Conservation (phyloP, 2,329 filamentous ascomycete species). For the Xylaria hypoxylon region DNA sequence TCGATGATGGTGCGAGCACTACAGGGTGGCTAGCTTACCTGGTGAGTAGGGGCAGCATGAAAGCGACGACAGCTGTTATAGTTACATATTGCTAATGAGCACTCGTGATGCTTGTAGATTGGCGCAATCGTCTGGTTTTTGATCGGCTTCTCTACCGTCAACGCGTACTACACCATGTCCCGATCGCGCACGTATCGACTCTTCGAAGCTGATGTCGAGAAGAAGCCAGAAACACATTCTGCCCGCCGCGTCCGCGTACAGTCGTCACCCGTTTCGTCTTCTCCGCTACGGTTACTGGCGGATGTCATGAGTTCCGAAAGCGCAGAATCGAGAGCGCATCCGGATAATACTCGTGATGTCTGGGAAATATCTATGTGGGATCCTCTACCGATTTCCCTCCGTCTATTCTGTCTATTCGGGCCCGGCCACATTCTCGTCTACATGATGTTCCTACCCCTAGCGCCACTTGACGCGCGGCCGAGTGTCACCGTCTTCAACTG, state of each 20-base stretch:
- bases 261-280: conserved; percentile 80
- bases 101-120: conserved; percentile 60
- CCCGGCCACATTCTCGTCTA: conserved; percentile 94
- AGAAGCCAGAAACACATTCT: conserved; percentile 80
- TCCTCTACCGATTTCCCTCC: conserved; percentile 83
- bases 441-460: conserved; percentile 85
- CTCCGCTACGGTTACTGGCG: conserved; percentile 80
- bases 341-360: conserved; percentile 84
- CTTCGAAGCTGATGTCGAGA: conserved; percentile 87
- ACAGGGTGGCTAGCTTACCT: conserved; percentile 72
- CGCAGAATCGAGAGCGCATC: conserved; percentile 86
- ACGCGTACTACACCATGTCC: conserved; percentile 84
- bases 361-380: conserved; percentile 98
- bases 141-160: conserved; percentile 73
- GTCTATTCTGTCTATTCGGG: conserved; percentile 90
- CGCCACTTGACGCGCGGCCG: conserved; percentile 79
- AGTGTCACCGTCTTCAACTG: conserved; percentile 89
- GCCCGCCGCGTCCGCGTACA: conserved; percentile 90
- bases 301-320: conserved; percentile 74
- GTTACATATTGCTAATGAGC: conserved; percentile 15
- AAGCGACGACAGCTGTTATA: neutral
- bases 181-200: conserved; percentile 89
- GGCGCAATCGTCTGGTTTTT: conserved; percentile 78
- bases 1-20: conserved; percentile 73
- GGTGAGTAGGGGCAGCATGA: conserved; percentile 54